These are phyloP conservation scores for Claviceps digitariae DNA, from an alignment of 2,329 filamentous ascomycete species.

Conservation along the genomic window DNA sequence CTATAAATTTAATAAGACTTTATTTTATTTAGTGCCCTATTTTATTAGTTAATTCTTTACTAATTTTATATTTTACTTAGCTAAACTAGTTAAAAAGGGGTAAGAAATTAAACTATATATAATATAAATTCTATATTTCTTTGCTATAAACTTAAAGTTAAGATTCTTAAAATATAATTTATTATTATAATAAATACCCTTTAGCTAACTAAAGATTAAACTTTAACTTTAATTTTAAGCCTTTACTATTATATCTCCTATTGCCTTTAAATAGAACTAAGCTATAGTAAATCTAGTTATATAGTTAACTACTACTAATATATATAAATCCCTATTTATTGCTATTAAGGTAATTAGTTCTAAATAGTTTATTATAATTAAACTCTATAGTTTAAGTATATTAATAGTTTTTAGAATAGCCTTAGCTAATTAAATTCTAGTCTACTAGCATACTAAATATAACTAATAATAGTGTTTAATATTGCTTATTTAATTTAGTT, in stretches of 20 bases:
- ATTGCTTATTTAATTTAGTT: neutral
- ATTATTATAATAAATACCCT: neutral
- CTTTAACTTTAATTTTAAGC: neutral
- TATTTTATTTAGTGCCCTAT: neutral
- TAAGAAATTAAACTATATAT: neutral
- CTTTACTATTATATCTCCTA: neutral
- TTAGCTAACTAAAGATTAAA: neutral
- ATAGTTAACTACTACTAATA: neutral
- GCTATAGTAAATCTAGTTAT: neutral
- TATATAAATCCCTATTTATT: neutral
- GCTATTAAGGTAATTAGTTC: neutral
- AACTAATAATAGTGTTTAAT: neutral
- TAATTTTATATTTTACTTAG: neutral
- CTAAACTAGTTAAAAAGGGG: neutral
- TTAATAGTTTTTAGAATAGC: neutral
- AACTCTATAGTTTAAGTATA: neutral
- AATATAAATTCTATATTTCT: neutral
- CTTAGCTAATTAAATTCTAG: neutral
- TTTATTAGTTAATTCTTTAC: neutral
- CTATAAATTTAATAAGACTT: neutral
- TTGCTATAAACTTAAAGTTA: neutral
- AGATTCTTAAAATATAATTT: neutral
- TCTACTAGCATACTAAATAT: neutral
- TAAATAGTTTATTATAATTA: neutral
- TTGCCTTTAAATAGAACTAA: neutral